Percentiles rank a stretch among this genome's conserved stretches.
phyloP scores from a whole-genome alignment of 495 filamentous ascomycete species.

The Talaromyces trachyspermus region DNA sequence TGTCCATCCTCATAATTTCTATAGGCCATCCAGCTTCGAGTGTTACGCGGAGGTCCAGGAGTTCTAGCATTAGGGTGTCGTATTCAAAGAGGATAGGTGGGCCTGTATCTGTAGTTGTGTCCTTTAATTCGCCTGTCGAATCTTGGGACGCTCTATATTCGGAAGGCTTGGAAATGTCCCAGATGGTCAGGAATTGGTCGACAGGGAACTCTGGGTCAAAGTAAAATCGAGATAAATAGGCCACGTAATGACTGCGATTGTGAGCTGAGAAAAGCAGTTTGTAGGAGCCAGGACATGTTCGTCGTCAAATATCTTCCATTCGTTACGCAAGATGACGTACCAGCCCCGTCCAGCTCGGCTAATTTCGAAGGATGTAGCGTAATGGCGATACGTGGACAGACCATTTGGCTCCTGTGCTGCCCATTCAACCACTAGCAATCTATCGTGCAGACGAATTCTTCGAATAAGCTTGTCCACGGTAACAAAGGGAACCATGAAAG shows the following conservation, averaged over 20 bases:
- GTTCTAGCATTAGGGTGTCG: conserved; percentile 46
- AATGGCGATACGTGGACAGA: conserved; percentile 58
- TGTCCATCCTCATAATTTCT: conserved; percentile 41
- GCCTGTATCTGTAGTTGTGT: conserved; percentile 26
- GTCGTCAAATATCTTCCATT: conserved; percentile 61
- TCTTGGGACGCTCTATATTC: conserved; percentile 49
- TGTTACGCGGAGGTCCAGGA: too few relatives aligned
- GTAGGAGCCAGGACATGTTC: conserved; percentile 51
- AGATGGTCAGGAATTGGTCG: conserved; percentile 57
- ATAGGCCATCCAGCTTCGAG: conserved; percentile 48
- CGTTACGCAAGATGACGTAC: conserved; percentile 49
- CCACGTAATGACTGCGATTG: conserved; percentile 53
- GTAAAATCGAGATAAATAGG: too few relatives aligned
- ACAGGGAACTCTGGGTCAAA: too few relatives aligned
- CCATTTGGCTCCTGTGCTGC: conserved; percentile 51
- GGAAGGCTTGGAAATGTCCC: conserved; percentile 55
- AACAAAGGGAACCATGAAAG: conserved; percentile 48
- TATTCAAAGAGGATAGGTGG: conserved; percentile 50
- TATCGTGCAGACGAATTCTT: conserved; percentile 48
- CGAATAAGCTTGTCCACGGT: conserved; percentile 47
- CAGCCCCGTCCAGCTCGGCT: conserved; percentile 24
- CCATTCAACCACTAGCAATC: conserved; percentile 59
- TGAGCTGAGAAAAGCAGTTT: conserved; percentile 62
- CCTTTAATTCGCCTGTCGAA: conserved; percentile 32
- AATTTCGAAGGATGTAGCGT: conserved; percentile 56